Base-by-base conservation (phyloP, 768 basidiomycete species). In the Tulasnella sp. region DNA sequence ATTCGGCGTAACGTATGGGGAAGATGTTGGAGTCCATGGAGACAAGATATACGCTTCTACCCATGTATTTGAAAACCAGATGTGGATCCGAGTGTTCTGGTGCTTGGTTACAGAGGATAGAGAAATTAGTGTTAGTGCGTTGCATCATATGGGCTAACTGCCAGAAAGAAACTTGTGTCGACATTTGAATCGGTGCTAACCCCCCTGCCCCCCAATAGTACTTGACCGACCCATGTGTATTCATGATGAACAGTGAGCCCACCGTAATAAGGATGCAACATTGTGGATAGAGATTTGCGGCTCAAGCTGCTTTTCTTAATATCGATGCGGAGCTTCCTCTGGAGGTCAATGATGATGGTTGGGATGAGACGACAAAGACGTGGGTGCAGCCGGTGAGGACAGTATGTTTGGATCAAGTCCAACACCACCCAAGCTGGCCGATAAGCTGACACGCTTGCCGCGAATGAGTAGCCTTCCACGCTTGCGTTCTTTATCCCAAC, bases 321-420 rank as follows among this genome's bases (percentile, higher is more conserved):
- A 83, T 86, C 65, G 87, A 91, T 63, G 73, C 84, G 4, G 86
- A 87, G 53, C 72, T 76, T 10, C 82, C 83, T 1, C 70, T 82
- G 4, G 87, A 90, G 68, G 83, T 91, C 12, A 87, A 93, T 63
- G 84, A 87, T 63, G 82, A 84, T 66, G 90, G 81, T 67, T 92
- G 87, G 88, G 76, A 80, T 15, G 71, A 73, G 63, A 79, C 80
- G 0, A 71, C 75, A 2, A 73, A 76, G 41, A 76, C 76, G 17
- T 87, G 85, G 69, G 72, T 78, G 55, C 87, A 88, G 66, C 87
- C 87, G 1, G 65, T 71, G 5, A 75, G 72, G 7, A 79, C 75
- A 31, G 57, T 59, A 11, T 11, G 57, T 34, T 22, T 29, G 17
- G 11, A 22, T 7, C 24, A 25, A 52, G 9, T 25, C 4, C 27